Base-by-base conservation (phyloP, 1,284 basidiomycete genomes). In the Ustilago loliicola region DNA sequence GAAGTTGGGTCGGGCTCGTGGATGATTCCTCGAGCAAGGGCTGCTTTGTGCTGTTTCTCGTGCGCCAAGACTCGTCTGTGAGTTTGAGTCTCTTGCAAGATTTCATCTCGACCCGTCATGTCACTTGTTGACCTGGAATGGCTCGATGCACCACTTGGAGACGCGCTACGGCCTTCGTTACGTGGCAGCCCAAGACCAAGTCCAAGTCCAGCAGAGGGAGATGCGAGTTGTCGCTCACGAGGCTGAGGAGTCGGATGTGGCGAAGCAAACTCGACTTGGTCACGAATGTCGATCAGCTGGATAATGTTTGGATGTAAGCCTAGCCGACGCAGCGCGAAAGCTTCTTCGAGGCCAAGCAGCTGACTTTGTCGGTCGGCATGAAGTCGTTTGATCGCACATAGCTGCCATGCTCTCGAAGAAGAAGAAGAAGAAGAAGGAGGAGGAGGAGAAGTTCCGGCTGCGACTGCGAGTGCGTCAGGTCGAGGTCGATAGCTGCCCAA, bases 381-480 rank as follows among this genome's bases (percentile, higher is more conserved):
- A 1, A 84, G 68, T 10, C 85, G 79, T 48, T 86, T 86, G 58
- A 85, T 66, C n/a, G 85, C 85, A 56, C 85, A 86, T 3, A 86
- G 72, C 29, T 72, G 56, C 83, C 83, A 86, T 32, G 47, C 29
- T 8, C 30, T 51, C 11, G 58, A 27, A 10, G 65, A 30, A 11
- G 55, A 9, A 0, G 51, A 45, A 29, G 32, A n/a, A 38, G 9
- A 11, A 34, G 32, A 11, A 11, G 32, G 32, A 34, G 11, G 7
- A 5, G 32, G 17, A 15, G 36, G 36, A 2, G 21, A 10, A 23
- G 7, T 48, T 7, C 38, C 21, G 7, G 48, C 17, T 27, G 57
- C 32, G 0, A 6, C 21, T n/a, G 60, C 32, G 0, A 6, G 19
- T n/a, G 60, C 45, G 10, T 61, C 59, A 17, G 21, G 57, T 23